Evolutionary conservation across 345 rosid genomes (phyloP).

Genomic region (Combretum micranthum): DNA sequence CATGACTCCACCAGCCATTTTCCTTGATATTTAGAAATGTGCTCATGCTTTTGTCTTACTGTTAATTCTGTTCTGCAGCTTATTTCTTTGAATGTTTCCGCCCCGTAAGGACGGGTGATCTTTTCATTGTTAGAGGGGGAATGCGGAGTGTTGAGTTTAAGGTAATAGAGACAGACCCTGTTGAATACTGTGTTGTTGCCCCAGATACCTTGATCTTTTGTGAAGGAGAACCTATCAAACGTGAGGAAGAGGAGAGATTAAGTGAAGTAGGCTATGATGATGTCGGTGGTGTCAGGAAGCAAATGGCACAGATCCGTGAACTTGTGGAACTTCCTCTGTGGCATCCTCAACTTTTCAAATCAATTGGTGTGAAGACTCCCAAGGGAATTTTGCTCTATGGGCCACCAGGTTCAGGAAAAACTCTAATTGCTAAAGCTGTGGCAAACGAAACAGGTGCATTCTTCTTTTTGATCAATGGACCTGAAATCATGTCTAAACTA

Average conservation of each 20-base stretch:
- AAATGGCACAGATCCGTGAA: constrained; percentile 96
- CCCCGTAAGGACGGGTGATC: constrained; percentile 92
- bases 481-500: constrained; percentile 91
- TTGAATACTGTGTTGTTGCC: constrained; percentile 87
- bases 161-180: constrained; percentile 80
- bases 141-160: constrained; percentile 94
- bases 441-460: constrained; percentile 96
- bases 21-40: no score
- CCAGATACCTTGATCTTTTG: constrained; percentile 96
- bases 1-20: no score
- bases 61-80: constrained; percentile 35
- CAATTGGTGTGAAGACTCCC: constrained; percentile 95
- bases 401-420: constrained; percentile 81
- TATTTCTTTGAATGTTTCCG: constrained; percentile 86
- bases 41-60: not conserved
- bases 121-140: constrained; percentile 94
- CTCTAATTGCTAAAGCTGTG: constrained; percentile 87
- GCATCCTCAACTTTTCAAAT: constrained; percentile 90
- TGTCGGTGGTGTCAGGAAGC: constrained; percentile 97
- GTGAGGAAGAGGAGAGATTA: constrained; percentile 86
- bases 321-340: constrained; percentile 86
- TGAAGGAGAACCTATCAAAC: constrained; percentile 88
- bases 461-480: constrained; percentile 92
- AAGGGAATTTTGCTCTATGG: constrained; percentile 87
- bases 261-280: constrained; percentile 92